Percentiles rank a stretch among this genome's conserved stretches.
Conservation (phyloP, 2,329 filamentous ascomycete genomes). For the Penicillium sclerotiorum region DNA sequence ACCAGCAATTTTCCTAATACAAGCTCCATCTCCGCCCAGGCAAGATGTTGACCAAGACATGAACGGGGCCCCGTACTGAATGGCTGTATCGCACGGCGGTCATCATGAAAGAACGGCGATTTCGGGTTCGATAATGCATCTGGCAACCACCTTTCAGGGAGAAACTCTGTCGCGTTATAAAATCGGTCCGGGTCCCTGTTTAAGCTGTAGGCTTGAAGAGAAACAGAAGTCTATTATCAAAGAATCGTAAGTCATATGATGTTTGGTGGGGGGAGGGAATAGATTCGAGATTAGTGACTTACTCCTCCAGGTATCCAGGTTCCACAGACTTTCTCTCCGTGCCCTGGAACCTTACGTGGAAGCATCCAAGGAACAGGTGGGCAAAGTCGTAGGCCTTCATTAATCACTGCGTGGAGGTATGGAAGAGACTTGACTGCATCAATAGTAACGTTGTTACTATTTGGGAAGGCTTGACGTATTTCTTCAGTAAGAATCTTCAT, state of each 20-base stretch:
- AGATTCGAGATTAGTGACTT: no score
- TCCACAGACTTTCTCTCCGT: constrained; percentile 1
- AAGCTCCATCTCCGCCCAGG: constrained; percentile 4
- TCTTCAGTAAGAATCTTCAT: background rate
- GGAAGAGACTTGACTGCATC: constrained; percentile 51
- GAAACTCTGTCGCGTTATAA: background rate
- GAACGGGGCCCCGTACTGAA: constrained; percentile 2
- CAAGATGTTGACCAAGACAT: constrained; percentile 6
- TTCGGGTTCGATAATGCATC: background rate
- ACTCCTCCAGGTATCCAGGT: constrained; percentile 4
- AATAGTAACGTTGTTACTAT: background rate
- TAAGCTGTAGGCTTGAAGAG: background rate
- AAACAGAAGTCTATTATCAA: background rate
- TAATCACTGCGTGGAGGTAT: constrained; percentile 74
- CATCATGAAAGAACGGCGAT: background rate
- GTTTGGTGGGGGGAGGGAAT: no score
- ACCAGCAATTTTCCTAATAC: constrained; percentile 1
- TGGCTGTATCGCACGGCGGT: background rate
- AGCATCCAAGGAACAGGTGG: constrained; percentile 69
- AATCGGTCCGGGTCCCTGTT: background rate
- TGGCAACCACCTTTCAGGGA: constrained; percentile 9
- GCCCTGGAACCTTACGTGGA: constrained; percentile 29
- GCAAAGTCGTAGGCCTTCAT: constrained; percentile 70
- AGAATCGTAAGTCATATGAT: no score
- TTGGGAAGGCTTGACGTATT: background rate